Evolutionary conservation across 352 stramenopile genomes (phyloP), one percentile per base, ranked within the genome.

Genomic region (Pythium dissotocum): DNA sequence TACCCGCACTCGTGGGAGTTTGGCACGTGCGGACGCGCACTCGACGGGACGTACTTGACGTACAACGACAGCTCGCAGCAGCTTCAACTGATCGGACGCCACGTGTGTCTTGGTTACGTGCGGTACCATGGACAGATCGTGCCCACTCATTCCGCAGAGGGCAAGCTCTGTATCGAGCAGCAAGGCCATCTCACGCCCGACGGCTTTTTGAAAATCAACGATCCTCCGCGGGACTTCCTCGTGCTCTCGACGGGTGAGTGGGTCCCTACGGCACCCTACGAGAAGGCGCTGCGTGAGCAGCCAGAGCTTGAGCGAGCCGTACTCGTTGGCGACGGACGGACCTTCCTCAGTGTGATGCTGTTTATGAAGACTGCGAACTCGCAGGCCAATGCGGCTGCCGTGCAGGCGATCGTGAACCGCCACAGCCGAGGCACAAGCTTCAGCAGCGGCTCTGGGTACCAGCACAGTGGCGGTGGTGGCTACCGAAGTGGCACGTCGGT

Each of bases 231-330:
- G 18, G 70, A 93, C 51, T 94, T 92, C 59, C 58, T 93, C 35
- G 77, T 95, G 30, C 82, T 95, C 8, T 77, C 80, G 0, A 93
- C 80, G 2, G 87, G 87, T 32, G 85, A 95, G 62, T 91, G 82
- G 80, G 70, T 93, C 5, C 87, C 87, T 8, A 77, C 83, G 14
- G 69, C 78, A 12, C 84, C 85, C 5, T 90, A 89, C 26, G 87
- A 95, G 60, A 64, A 69, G 24, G 72, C 80, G 9, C 74, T 94
- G 44, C 49, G 73, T 13, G 65, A 73, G n/a, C 80, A 83, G 33
- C 81, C 84, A 0, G 86, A 91, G 63, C 71, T 95, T 2, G 78
- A 82, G 49, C 83, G 83, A 8, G 85, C 78, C 2, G 81, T 93
- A 63, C 65, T 95, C 10, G 67, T 95, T 3, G 87, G 87, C 6